Percentiles rank a stretch among this genome's conserved stretches.
phyloP scores from a whole-genome alignment of 345 rosid genomes.

The Boechera retrofracta region DNA sequence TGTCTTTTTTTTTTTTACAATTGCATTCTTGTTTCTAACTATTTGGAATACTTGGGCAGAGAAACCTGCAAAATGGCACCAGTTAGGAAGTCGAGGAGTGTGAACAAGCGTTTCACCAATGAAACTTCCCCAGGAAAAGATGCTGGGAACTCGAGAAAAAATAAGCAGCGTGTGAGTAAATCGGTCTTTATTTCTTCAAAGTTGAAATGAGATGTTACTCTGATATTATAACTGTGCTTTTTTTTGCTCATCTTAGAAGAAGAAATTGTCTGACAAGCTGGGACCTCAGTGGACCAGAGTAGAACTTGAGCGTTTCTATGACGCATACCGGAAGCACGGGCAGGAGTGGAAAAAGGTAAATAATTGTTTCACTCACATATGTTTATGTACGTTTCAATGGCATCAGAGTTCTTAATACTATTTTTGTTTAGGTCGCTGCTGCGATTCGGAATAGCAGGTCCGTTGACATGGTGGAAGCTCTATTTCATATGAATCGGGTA shows the following conservation, averaged over 20 bases:
- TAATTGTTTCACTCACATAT: not conserved
- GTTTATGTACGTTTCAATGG: not conserved
- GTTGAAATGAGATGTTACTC: constrained; percentile 24
- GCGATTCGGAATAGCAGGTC: constrained; percentile 67
- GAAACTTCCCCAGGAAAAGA: constrained; percentile 75
- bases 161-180: constrained; percentile 64
- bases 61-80: constrained; percentile 65
- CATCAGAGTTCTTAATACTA: constrained; percentile 15
- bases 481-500: constrained; percentile 85
- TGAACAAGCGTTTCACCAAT: constrained; percentile 68
- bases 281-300: constrained; percentile 90
- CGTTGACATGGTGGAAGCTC: constrained; percentile 89
- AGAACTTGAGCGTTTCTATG: constrained; percentile 92
- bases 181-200: constrained; percentile 12
- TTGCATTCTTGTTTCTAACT: constrained; percentile 3
- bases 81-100: constrained; percentile 73
- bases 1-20: not conserved
- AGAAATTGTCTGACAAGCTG: constrained; percentile 77
- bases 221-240: constrained; percentile 25
- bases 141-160: constrained; percentile 58
- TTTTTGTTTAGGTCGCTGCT: constrained; percentile 65
- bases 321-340: constrained; percentile 80
- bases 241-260: constrained; percentile 54
- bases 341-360: constrained; percentile 89
- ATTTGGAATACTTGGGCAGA: constrained; percentile 39